Conservation (phyloP, 1,284 basidiomycete species). For the Naganishia liquefaciens region DNA sequence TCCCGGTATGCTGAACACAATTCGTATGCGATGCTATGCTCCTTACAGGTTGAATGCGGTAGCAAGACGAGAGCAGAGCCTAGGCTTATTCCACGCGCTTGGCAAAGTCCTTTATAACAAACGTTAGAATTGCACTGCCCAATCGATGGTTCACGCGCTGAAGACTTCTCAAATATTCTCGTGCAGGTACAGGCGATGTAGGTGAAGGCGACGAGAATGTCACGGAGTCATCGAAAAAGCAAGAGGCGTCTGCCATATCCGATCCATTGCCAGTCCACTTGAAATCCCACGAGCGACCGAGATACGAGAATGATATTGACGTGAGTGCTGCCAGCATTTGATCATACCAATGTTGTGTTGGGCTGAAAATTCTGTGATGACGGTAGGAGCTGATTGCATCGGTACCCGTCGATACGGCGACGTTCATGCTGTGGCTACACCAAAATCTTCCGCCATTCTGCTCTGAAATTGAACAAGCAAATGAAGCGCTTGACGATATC, state of each 20-base stretch:
- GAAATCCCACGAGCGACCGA: conserved; percentile 62
- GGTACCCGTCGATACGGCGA: conserved; percentile 83
- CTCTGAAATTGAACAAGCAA: conserved; percentile 72
- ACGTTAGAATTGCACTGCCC: conserved; percentile 59
- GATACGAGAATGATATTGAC: conserved; percentile 78
- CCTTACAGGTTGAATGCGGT: conserved; percentile 64
- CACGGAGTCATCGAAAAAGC: conserved; percentile 58
- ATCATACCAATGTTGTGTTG: background rate
- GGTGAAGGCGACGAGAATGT: conserved; percentile 55
- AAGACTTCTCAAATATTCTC: conserved; percentile 4
- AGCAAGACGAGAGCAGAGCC: conserved; percentile 76
- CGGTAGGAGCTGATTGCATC: conserved; percentile 72
- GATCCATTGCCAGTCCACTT: conserved; percentile 62
- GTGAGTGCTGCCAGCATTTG: conserved; percentile 56
- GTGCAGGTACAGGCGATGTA: conserved; percentile 69
- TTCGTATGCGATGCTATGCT: conserved; percentile 9
- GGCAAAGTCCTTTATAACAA: conserved; percentile 96
- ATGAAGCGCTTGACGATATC: conserved; percentile 70
- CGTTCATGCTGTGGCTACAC: conserved; percentile 86
- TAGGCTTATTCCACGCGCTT: conserved; percentile 87
- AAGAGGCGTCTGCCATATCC: conserved; percentile 62
- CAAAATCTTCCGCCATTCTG: conserved; percentile 90
- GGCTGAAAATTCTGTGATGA: background rate
- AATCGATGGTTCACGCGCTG: background rate
- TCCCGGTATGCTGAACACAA: background rate